These are phyloP conservation scores for Acer negundo DNA, from an alignment of 345 rosid species.

Conservation along the genomic window DNA sequence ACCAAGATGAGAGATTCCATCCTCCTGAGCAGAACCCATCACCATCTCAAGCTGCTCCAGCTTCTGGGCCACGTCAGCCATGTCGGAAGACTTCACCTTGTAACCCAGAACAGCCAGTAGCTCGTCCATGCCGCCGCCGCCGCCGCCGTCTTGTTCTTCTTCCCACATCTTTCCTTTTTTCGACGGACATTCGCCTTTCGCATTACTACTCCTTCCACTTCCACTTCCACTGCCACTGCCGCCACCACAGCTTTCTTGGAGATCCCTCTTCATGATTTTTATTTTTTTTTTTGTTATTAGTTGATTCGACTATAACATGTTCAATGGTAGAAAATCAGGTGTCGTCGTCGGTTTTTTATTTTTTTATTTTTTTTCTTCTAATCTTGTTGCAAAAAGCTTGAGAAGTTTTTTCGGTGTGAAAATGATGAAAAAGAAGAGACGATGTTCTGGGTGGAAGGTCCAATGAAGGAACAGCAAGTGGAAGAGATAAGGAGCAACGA, in stretches of 20 bases:
- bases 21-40: slow-evolving; percentile 62
- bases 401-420: background rate
- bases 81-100: slow-evolving; percentile 75
- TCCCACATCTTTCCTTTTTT: slow-evolving; percentile 47
- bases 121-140: slow-evolving; percentile 86
- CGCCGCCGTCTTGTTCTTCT: slow-evolving; percentile 48
- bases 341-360: no score
- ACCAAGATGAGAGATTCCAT: slow-evolving; percentile 57
- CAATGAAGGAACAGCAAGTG: slow-evolving; percentile 33
- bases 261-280: slow-evolving; percentile 59
- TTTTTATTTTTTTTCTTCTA: no score
- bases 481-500: slow-evolving; percentile 51
- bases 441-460: slow-evolving; percentile 31
- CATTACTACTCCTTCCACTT: slow-evolving; percentile 1
- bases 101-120: slow-evolving; percentile 77
- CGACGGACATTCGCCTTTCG: slow-evolving; percentile 32
- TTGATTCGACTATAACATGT: slow-evolving; percentile 1
- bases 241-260: slow-evolving; percentile 33
- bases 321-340: background rate
- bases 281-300: background rate
- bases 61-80: slow-evolving; percentile 90
- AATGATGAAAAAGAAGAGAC: slow-evolving; percentile 1
- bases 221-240: slow-evolving; percentile 15
- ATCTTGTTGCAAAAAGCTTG: no score
- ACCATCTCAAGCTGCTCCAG: slow-evolving; percentile 86